A percentile compares a stretch with the other conserved stretches of the same genome.
Evolutionary conservation across 2,329 filamentous ascomycete species (phyloP).

Genomic region (Fusarium beomiforme): DNA sequence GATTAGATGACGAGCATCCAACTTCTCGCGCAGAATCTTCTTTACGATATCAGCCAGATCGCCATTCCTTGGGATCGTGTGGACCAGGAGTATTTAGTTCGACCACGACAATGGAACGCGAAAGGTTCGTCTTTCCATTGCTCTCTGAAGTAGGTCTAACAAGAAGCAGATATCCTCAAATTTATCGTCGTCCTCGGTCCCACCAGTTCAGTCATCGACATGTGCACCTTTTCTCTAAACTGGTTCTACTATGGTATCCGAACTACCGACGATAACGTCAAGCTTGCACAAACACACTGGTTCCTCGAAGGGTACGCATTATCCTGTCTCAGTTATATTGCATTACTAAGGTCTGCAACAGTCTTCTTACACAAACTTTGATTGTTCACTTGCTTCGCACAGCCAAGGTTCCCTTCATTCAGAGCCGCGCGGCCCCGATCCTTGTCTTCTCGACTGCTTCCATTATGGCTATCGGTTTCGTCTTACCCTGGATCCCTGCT

Average conservation of each 20-base stretch:
- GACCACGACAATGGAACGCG: neutral
- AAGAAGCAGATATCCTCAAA: neutral
- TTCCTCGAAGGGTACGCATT: neutral
- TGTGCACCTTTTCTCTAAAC: neutral
- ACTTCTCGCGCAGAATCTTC: neutral
- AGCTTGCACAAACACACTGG: neutral
- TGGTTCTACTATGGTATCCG: neutral
- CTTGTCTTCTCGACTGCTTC: neutral
- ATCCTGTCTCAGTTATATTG: accelerated
- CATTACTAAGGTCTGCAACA: neutral
- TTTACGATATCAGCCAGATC: neutral
- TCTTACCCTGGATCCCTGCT: neutral
- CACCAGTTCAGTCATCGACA: neutral
- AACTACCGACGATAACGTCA: neutral
- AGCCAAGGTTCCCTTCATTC: accelerated
- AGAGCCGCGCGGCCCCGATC: neutral
- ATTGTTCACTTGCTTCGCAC: neutral
- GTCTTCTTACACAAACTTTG: neutral
- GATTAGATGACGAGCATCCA: neutral
- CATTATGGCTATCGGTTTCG: neutral
- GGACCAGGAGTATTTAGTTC: neutral
- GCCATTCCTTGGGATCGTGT: slow-evolving; percentile 6
- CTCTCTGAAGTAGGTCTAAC: neutral
- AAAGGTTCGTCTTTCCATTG: neutral
- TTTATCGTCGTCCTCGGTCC: neutral